Conservation (phyloP, 2,329 filamentous ascomycete genomes). For the Intubia oerlemansii region DNA sequence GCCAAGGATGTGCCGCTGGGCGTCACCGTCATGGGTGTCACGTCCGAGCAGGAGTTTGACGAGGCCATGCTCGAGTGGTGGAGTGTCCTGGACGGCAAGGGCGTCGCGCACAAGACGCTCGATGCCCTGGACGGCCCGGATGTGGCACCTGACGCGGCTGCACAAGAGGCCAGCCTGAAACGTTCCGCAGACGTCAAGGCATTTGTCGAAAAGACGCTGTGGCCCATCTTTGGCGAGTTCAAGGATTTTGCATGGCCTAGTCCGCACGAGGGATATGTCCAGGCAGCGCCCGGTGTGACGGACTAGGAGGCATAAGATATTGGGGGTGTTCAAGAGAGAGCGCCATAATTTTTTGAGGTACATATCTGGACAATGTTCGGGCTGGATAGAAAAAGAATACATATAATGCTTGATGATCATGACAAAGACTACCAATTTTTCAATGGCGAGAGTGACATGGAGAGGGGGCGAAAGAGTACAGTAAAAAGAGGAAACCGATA, state of each 20-base stretch:
- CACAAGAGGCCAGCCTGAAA: slow-evolving; percentile 9
- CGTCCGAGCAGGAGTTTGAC: slow-evolving; percentile 38
- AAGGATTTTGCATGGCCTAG: slow-evolving; percentile 32
- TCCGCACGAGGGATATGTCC: slow-evolving; percentile 7
- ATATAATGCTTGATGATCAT: no score
- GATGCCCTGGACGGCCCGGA: slow-evolving; percentile 1
- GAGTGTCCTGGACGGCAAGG: slow-evolving; percentile 24
- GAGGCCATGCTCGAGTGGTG: slow-evolving; percentile 38
- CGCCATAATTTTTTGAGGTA: no score
- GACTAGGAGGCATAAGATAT: no score
- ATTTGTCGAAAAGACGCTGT: slow-evolving; percentile 22
- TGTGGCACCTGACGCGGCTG: slow-evolving; percentile 7
- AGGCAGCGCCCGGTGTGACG: no score
- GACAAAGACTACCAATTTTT: no score
- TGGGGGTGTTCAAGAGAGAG: no score
- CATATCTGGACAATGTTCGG: no score
- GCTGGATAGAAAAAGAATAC: no score
- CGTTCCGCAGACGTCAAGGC: slow-evolving; percentile 12
- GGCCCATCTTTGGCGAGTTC: slow-evolving; percentile 36
- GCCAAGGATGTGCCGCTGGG: slow-evolving; percentile 16
- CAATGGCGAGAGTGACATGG: no score
- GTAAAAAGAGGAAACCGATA: no score
- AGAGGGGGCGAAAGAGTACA: no score
- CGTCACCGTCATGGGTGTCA: slow-evolving; percentile 43
- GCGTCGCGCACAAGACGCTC: slow-evolving; percentile 8